Evolutionary conservation across 805 yeast genomes (phyloP), one percentile per base, ranked within the genome.

Genomic region (Torulaspora franciscae): DNA sequence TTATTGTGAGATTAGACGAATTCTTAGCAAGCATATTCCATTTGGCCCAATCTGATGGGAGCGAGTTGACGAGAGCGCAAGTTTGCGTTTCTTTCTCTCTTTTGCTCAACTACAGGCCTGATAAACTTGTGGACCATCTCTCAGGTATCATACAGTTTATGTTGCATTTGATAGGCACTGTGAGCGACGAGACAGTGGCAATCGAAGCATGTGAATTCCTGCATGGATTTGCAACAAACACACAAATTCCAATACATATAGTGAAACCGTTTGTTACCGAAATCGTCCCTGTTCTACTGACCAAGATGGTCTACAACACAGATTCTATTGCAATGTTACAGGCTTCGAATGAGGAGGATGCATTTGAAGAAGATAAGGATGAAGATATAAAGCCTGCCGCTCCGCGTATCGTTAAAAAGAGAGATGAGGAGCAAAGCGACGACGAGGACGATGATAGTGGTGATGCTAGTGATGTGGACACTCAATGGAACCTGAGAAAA

Each of bases 151-250:
- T 91, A 32, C 77, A 80, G 51, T 93, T 85, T 68, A 81, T 90
- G 57, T 66, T 88, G 40, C 96, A 89, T 66, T 77, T 89, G 47
- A 79, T 91, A 68, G 75, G 75, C 9, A 71, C 72, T 42, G 59
- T 54, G 15, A 64, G 65, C 15, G 81, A 82, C 50, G 90, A 85
- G 53, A 81, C 75, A 43, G 95, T 88, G 26, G 83, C 95, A 0
- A 70, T 90, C 45, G 96, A 90, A 62, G 97, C 95, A 2, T 88
- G 96, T 63, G 98, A 93, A 67, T 89, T 93, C 56, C 68, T 93
- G 47, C 74, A 91, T 35, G 80, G 85, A 1, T 72, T 91, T 43
- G 78, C 90, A 0, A 82, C 88, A 2, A 72, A 79, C 28, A 51
- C 65, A n/a, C 74, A 73, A 25, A 68, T 80, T 3, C 81, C 86